Base-by-base conservation (phyloP, 495 filamentous ascomycete species). In the Clavariopsis aquatica region DNA sequence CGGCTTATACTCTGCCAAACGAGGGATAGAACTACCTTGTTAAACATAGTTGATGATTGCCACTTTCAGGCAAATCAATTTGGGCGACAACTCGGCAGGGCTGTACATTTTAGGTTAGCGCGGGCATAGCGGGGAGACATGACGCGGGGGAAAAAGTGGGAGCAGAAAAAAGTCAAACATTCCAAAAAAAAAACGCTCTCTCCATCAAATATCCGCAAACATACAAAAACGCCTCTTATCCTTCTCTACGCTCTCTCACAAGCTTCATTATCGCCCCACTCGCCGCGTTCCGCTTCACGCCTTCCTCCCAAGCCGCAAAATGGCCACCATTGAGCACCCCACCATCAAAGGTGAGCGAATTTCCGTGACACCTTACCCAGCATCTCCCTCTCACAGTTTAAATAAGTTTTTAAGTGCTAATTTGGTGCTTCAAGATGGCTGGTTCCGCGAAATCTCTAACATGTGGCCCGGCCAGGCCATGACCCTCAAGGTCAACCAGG, bases 401-500 rank as follows among this genome's bases (percentile, higher is more conserved):
- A n/a, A n/a, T n/a, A n/a, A n/a, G n/a, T n/a, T n/a, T n/a, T n/a
- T 46, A 34, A 23, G n/a, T 41, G 45, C 49, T 64, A 45, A 36
- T 52, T 54, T 20, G 8, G 31, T 13, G 0, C 9, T 28, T 60
- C 34, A 51, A 96, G 93, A 98, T 95, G 94, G 93, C 80, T 99
- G 94, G 95, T 98, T 98, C 88, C 91, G 92, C 75, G 95, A 98
- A 80, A 87, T 96, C 78, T 95, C 90, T 62, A 80, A 90, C 72
- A 96, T 97, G 92, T 99, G 95, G 94, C 94, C 94, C 52, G 94
- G 94, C 72, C 95, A 98, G 79, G 94, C 94, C 73, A 97, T 98
- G 93, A 96, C 89, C 66, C 87, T 99, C 75, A 93, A 90, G 81
- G 93, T 99, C 76, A 91, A 99, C 78, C 89, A 96, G 80, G 86